A percentile compares a stretch with the other conserved stretches of the same genome.
Conservation (phyloP, 2,329 filamentous ascomycete species). For the Cadophora sp. region DNA sequence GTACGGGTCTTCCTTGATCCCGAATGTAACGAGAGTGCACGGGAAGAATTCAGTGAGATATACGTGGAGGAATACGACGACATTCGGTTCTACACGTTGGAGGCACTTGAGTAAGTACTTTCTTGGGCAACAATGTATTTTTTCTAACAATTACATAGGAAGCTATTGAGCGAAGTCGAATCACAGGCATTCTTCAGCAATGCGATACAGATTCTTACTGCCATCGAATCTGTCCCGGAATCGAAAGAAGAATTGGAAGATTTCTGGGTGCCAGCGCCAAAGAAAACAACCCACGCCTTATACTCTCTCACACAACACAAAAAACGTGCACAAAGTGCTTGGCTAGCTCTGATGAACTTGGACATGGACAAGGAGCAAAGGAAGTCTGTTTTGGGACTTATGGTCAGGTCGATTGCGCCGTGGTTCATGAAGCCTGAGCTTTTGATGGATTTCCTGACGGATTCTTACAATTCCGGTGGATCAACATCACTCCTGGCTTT, state of each 20-base stretch:
- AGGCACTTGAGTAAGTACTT: constrained; percentile 69
- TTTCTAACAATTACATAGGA: constrained; percentile 41
- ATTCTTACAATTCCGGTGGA: constrained; percentile 87
- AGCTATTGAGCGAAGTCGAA: constrained; percentile 44
- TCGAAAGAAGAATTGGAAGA: constrained; percentile 70
- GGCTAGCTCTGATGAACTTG: constrained; percentile 78
- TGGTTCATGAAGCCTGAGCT: constrained; percentile 91
- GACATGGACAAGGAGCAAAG: constrained; percentile 74
- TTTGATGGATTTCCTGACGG: constrained; percentile 95
- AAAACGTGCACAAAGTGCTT: constrained; percentile 82
- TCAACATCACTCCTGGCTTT: constrained; percentile 87
- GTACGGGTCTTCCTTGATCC: constrained; percentile 67
- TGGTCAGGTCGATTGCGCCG: constrained; percentile 80
- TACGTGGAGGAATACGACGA: constrained; percentile 85
- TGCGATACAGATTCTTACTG: constrained; percentile 67
- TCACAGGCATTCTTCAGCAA: constrained; percentile 55
- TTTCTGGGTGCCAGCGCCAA: constrained; percentile 70
- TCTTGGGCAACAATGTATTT: not conserved
- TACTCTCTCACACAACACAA: constrained; percentile 74
- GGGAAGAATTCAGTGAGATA: constrained; percentile 76
- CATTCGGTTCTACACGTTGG: constrained; percentile 82
- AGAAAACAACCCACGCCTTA: constrained; percentile 71
- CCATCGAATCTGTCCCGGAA: constrained; percentile 74
- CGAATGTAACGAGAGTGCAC: constrained; percentile 62
- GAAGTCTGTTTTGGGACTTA: constrained; percentile 77